phyloP scores from a whole-genome alignment of 257 asterid genomes.

The Solanum chilense region DNA sequence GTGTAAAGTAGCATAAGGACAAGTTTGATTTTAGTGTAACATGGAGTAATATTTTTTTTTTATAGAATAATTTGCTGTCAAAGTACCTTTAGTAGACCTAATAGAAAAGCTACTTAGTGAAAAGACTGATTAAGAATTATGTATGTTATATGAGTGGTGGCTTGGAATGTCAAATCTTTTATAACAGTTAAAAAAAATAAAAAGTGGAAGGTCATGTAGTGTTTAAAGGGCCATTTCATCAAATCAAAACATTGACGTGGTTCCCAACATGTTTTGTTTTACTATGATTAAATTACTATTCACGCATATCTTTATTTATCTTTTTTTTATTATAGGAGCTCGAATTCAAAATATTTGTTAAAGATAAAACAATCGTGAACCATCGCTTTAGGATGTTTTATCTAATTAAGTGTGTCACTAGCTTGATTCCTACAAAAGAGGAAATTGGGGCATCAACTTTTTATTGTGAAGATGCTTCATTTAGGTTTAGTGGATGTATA shows the following conservation, averaged over 20 bases:
- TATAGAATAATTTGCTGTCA: neutral
- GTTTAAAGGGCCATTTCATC: neutral
- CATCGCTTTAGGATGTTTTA: neutral
- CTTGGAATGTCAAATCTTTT: neutral
- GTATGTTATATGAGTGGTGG: neutral
- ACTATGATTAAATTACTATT: neutral
- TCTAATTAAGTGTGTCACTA: neutral
- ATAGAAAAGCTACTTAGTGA: neutral
- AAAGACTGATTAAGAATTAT: neutral
- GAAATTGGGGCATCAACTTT: neutral
- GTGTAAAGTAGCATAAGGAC: neutral
- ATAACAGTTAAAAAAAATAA: neutral
- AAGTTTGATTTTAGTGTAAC: neutral
- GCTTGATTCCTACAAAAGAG: neutral
- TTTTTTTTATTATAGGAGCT: too few species aligned
- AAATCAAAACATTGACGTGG: constrained; percentile 17
- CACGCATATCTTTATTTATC: too few species aligned
- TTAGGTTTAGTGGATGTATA: neutral
- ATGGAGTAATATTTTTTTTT: neutral
- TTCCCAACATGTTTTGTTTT: constrained; percentile 16
- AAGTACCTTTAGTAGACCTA: neutral
- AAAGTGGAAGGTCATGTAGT: neutral
- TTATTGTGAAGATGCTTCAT: neutral
- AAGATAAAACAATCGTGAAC: neutral
- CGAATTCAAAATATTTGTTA: neutral